Evolutionary conservation across 1,284 basidiomycete genomes (phyloP).

Genomic region (Puccinia hordei): DNA sequence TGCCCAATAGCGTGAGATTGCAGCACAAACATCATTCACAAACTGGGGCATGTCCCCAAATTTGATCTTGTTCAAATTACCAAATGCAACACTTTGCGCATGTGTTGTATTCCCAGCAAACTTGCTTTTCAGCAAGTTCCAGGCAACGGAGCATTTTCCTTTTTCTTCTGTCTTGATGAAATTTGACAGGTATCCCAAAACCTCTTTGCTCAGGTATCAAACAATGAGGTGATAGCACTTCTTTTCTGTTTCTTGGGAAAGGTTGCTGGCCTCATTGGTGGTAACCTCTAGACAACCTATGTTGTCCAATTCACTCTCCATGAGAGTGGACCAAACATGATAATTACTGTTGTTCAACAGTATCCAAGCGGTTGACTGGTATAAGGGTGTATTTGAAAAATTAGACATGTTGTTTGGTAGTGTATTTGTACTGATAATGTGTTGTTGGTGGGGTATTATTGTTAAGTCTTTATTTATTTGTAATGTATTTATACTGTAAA

Average conservation of each 20-base stretch:
- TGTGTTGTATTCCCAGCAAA: constrained; percentile 31
- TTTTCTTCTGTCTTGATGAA: constrained; percentile 14
- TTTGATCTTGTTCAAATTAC: constrained; percentile 15
- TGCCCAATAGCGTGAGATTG: constrained; percentile 16
- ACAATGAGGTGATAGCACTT: constrained; percentile 21
- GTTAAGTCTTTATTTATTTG: too few relatives aligned
- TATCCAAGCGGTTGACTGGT: not conserved
- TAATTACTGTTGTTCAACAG: constrained; percentile 18
- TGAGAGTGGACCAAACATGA: constrained; percentile 20
- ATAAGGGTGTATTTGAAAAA: not conserved
- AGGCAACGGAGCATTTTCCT: constrained; percentile 8
- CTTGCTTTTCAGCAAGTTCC: constrained; percentile 30
- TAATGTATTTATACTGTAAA: too few relatives aligned
- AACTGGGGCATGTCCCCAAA: not conserved
- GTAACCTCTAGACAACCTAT: constrained; percentile 12
- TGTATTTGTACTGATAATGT: constrained; percentile 20
- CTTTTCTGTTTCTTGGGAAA: not conserved
- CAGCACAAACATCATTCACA: not conserved
- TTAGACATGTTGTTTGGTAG: not conserved
- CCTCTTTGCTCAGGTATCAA: constrained; percentile 12
- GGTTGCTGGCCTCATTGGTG: not conserved
- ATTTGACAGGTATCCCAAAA: constrained; percentile 1
- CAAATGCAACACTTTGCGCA: constrained; percentile 8
- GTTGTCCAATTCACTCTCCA: constrained; percentile 24
- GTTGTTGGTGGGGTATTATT: too few relatives aligned